Conservation (phyloP, 495 filamentous ascomycete species). For the Daldinia caldariorum region DNA sequence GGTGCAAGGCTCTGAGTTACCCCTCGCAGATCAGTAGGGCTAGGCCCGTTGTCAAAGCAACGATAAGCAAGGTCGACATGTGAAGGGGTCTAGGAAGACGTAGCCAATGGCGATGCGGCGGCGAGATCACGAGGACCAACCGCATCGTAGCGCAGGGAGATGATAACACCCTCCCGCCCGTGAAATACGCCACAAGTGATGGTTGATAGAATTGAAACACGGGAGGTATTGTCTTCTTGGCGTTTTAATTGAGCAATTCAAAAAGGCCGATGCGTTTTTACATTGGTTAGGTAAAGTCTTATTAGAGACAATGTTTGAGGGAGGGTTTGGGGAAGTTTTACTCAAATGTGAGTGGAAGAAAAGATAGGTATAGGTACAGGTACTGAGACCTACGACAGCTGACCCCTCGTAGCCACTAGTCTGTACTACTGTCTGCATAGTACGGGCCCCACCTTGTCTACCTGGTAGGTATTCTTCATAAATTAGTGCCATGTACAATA, state of each 20-base stretch:
- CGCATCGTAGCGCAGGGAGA: slow-evolving; percentile 27
- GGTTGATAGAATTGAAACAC: slow-evolving; percentile 27
- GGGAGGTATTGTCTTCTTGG: slow-evolving; percentile 28
- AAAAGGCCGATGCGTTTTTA: slow-evolving; percentile 1
- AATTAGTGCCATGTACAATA: background rate
- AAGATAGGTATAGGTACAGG: no score
- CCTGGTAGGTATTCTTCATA: background rate
- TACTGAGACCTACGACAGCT: slow-evolving; percentile 17
- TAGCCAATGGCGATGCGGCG: slow-evolving; percentile 26
- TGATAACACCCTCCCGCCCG: slow-evolving; percentile 29
- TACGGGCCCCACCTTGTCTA: no score
- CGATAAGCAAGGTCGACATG: slow-evolving; percentile 27
- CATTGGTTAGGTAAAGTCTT: slow-evolving; percentile 14
- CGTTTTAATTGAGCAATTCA: slow-evolving; percentile 7
- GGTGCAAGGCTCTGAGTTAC: slow-evolving; percentile 32
- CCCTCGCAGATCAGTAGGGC: slow-evolving; percentile 40
- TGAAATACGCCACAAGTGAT: slow-evolving; percentile 7
- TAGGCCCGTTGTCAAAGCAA: slow-evolving; percentile 40
- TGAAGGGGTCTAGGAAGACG: slow-evolving; percentile 35
- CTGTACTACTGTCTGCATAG: no score
- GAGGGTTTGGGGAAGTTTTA: background rate
- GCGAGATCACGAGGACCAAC: slow-evolving; percentile 35
- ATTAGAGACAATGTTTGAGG: slow-evolving; percentile 4
- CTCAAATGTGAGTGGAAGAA: slow-evolving; percentile 12
- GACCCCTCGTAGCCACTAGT: slow-evolving; percentile 18